phyloP scores from a whole-genome alignment of 108 stramenopile genomes.

The Stephanodiscus minutulus region DNA sequence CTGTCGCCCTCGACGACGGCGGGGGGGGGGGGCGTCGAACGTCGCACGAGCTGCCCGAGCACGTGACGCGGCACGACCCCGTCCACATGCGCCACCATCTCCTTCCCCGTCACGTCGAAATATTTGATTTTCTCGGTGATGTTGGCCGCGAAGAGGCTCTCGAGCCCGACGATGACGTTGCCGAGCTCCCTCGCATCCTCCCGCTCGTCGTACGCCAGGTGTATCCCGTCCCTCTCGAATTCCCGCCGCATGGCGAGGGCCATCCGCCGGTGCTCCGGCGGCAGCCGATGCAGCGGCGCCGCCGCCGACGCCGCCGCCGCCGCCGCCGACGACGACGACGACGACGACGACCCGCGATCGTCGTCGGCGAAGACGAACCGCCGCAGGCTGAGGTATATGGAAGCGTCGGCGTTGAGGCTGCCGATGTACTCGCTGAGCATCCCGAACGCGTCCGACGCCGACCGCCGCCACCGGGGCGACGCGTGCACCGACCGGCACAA shows the following conservation, averaged over 20 bases:
- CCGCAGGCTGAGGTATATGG: slow-evolving; percentile 63
- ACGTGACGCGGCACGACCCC: slow-evolving; percentile 65
- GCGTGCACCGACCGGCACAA: slow-evolving; percentile 89
- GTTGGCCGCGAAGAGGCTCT: slow-evolving; percentile 72
- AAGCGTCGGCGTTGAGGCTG: slow-evolving; percentile 81
- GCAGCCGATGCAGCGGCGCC: slow-evolving; percentile 32
- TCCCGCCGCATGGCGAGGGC: slow-evolving; percentile 71
- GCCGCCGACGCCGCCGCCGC: background rate
- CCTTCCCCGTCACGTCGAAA: slow-evolving; percentile 48
- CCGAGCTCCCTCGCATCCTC: slow-evolving; percentile 71
- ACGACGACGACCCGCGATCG: background rate
- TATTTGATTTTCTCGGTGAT: slow-evolving; percentile 65
- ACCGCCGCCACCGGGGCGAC: slow-evolving; percentile 65
- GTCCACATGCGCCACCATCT: slow-evolving; percentile 48
- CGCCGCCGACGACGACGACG: background rate
- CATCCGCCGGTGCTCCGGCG: slow-evolving; percentile 82
- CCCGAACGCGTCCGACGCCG: slow-evolving; percentile 78
- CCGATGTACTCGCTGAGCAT: slow-evolving; percentile 85
- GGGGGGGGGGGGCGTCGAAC: background rate
- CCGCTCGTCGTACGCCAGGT: slow-evolving; percentile 73
- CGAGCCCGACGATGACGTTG: slow-evolving; percentile 67
- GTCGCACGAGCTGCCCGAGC: slow-evolving; percentile 43
- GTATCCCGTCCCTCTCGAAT: slow-evolving; percentile 95
- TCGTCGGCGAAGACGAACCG: slow-evolving; percentile 33
- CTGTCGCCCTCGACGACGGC: background rate